Evolutionary conservation across 2,329 filamentous ascomycete genomes (phyloP).

Genomic region (Fusarium pseudonygamai): DNA sequence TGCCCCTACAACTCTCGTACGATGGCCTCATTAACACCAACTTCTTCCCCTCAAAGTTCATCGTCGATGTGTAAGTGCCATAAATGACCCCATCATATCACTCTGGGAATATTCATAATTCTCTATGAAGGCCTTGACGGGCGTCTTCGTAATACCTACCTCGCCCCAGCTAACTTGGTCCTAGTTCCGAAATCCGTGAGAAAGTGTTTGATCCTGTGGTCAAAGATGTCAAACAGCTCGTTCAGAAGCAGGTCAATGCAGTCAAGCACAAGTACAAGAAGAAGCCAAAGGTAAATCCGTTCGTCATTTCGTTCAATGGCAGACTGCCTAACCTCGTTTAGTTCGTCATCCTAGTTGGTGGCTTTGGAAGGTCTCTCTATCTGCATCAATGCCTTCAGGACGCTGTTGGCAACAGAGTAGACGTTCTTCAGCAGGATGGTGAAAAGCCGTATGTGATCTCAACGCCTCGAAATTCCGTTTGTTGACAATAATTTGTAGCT

Average conservation of each 20-base stretch:
- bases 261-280: constrained; percentile 34
- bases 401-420: background rate
- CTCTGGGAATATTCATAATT: background rate
- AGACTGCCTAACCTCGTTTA: constrained; percentile 12
- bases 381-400: constrained; percentile 40
- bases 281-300: constrained; percentile 42
- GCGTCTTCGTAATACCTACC: background rate
- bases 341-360: constrained; percentile 54
- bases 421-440: constrained; percentile 47
- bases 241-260: constrained; percentile 42
- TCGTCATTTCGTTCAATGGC: background rate
- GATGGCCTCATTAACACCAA: background rate
- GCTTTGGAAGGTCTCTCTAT: constrained; percentile 50
- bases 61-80: constrained; percentile 13
- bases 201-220: constrained; percentile 42
- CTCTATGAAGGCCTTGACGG: no score
- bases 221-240: constrained; percentile 34
- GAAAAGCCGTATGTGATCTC: constrained; percentile 46
- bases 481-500: constrained; percentile 33
- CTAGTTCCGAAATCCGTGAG: background rate
- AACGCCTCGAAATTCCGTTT: accelerated
- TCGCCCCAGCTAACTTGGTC: background rate
- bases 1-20: constrained; percentile 16
- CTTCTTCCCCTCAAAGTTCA: background rate
- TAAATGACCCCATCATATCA: background rate